phyloP scores from a whole-genome alignment of 768 basidiomycete genomes.

The Mycena maculata region DNA sequence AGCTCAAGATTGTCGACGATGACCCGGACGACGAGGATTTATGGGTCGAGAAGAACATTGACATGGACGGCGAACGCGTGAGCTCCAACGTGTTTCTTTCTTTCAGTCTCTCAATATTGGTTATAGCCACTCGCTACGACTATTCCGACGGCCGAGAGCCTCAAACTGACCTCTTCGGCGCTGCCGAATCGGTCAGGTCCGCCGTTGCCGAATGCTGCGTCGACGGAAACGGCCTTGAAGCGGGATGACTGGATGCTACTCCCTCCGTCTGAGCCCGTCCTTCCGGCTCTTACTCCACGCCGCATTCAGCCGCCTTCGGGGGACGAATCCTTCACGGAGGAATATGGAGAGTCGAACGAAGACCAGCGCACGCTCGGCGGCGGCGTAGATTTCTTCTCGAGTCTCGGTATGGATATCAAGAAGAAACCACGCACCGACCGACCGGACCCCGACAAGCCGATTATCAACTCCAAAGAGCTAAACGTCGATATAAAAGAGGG shows the following conservation, averaged over 20 bases:
- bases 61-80: slow-evolving; percentile 80
- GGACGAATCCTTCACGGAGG: slow-evolving; percentile 72
- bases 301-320: slow-evolving; percentile 36
- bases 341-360: slow-evolving; percentile 65
- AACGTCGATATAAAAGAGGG: slow-evolving; percentile 67
- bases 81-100: slow-evolving; percentile 36
- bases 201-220: slow-evolving; percentile 57
- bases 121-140: slow-evolving; percentile 71
- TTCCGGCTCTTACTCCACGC: slow-evolving; percentile 41
- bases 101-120: slow-evolving; percentile 24
- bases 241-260: slow-evolving; percentile 93
- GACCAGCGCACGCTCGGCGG: slow-evolving; percentile 62
- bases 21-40: slow-evolving; percentile 79
- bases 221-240: slow-evolving; percentile 63
- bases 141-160: slow-evolving; percentile 80
- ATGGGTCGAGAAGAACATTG: slow-evolving; percentile 92
- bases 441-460: slow-evolving; percentile 80
- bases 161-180: slow-evolving; percentile 75
- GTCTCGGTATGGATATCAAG: slow-evolving; percentile 80
- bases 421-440: slow-evolving; percentile 68
- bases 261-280: slow-evolving; percentile 48
- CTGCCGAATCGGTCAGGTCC: slow-evolving; percentile 56
- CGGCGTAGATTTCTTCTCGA: slow-evolving; percentile 90
- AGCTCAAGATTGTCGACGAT: slow-evolving; percentile 71
- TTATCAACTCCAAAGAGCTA: slow-evolving; percentile 70